Percentiles rank a stretch among this genome's conserved stretches.
Conservation (phyloP, 495 filamentous ascomycete genomes). For the Hypoxylon perforatum region DNA sequence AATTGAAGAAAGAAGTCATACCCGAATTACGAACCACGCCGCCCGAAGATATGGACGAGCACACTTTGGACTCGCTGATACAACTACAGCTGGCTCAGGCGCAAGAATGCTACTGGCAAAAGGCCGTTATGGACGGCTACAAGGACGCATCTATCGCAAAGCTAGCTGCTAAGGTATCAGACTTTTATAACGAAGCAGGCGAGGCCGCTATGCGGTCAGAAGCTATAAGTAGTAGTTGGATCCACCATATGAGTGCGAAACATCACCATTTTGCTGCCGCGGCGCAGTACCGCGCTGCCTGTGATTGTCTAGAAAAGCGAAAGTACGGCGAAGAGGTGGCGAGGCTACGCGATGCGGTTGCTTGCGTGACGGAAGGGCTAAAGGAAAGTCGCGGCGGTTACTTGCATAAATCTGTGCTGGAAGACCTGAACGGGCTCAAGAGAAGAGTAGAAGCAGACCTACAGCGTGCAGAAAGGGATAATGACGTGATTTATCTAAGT, state of each 20-base stretch:
- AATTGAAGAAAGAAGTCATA: constrained; percentile 81
- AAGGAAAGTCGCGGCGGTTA: constrained; percentile 80
- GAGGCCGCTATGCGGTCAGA: constrained; percentile 90
- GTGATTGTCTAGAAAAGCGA: constrained; percentile 91
- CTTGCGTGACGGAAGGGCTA: constrained; percentile 85
- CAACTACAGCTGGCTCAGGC: constrained; percentile 89
- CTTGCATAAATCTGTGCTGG: constrained; percentile 83
- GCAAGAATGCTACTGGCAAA: constrained; percentile 98
- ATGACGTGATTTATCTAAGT: constrained; percentile 91
- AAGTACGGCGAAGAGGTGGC: constrained; percentile 98
- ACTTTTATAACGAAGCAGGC: constrained; percentile 85
- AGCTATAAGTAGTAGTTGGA: constrained; percentile 93
- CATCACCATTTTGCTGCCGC: constrained; percentile 98
- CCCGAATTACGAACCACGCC: constrained; percentile 82
- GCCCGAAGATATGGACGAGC: constrained; percentile 94
- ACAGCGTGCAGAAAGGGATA: constrained; percentile 94
- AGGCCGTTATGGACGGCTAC: constrained; percentile 92
- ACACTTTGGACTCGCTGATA: constrained; percentile 84
- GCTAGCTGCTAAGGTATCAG: constrained; percentile 90
- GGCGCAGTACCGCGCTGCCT: constrained; percentile 92
- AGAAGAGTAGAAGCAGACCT: constrained; percentile 84
- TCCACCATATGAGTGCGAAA: constrained; percentile 97
- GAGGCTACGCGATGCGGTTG: constrained; percentile 80
- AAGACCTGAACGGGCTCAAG: constrained; percentile 86
- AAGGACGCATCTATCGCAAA: constrained; percentile 93